Evolutionary conservation across 148 eudicot genomes (phyloP).

Genomic region (Fagopyrum tataricum): DNA sequence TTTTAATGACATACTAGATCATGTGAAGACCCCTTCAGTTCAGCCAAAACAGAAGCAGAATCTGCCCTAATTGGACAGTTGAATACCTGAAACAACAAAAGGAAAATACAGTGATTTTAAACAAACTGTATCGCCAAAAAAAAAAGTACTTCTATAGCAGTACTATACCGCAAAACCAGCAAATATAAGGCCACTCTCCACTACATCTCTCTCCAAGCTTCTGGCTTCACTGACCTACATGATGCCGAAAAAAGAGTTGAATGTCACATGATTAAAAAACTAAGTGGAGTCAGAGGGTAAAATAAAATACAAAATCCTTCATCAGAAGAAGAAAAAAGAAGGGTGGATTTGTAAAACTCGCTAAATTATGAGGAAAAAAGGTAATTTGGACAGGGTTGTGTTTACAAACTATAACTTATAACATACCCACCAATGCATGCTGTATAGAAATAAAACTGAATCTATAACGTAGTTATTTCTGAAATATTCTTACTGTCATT

Average conservation of each 20-base stretch:
- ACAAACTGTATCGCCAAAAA: not conserved
- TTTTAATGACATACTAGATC: conserved; percentile 61
- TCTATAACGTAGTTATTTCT: not conserved
- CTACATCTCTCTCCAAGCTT: conserved; percentile 79
- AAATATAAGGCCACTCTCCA: conserved; percentile 74
- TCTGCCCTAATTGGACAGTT: conserved; percentile 88
- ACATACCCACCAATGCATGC: not conserved
- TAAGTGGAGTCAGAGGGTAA: not conserved
- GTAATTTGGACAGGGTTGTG: too few relatives aligned
- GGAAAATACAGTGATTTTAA: not conserved
- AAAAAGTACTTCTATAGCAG: not conserved
- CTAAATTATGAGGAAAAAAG: not conserved
- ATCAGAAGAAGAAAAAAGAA: not conserved
- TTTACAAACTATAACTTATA: not conserved
- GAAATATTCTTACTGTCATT: conserved; percentile 63
- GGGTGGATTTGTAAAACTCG: not conserved
- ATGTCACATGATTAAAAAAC: not conserved
- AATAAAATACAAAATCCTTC: not conserved
- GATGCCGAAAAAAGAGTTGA: not conserved
- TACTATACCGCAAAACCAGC: conserved; percentile 94
- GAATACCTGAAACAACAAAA: conserved; percentile 53
- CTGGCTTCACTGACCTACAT: conserved; percentile 90
- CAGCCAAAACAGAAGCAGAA: conserved; percentile 76
- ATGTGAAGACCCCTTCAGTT: conserved; percentile 77
- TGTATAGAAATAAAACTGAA: too few relatives aligned